Base-by-base conservation (phyloP, 1,139 yeast species). In the Magnusiomyces paraingens region DNA sequence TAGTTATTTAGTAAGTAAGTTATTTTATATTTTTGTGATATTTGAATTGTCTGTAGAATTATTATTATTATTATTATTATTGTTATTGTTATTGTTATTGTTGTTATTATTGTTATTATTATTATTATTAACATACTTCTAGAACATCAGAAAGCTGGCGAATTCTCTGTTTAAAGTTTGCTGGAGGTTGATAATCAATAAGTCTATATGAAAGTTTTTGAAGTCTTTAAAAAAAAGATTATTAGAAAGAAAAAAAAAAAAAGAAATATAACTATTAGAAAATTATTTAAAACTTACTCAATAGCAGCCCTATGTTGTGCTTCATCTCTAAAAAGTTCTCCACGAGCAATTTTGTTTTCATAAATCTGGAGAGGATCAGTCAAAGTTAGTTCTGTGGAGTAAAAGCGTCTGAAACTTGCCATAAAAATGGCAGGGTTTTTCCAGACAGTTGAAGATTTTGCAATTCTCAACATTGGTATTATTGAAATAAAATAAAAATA, bases 321-420 rank as follows among this genome's bases (percentile, higher is more conserved):
- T 43, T 76, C 80, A 61, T 85, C 90, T 42, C 74, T 72, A 53
- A 75, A 70, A 10, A 84, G 67, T 1, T 75, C 58, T 0, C 87
- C 87, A 52, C 72, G 72, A 0, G 73, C 65, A 1, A 83, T 75
- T 55, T 79, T 76, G 59, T 76, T 76, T 58, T 80, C 81, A 62
- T 85, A 85, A 1, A 84, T 64, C 2, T 76, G 59, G 50, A 76
- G 76, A 0, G 93, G 91, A 64, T 85, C 91, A 0, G 90, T 83
- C 15, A 84, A 73, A 1, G 81, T 63, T 21, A 81, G 51, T 51
- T 18, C 21, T 3, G 43, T 40, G 20, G 43, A 40, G 18, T 40
- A 40, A 3, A n/a, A 21, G 4, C 43, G 32, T 26, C 32, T 26
- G 32, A 26, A 8, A 26, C 32, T 26, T 26, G 32, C 8, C 32